phyloP scores from a whole-genome alignment of 2,329 filamentous ascomycete genomes.

The Fusarium aywerte region DNA sequence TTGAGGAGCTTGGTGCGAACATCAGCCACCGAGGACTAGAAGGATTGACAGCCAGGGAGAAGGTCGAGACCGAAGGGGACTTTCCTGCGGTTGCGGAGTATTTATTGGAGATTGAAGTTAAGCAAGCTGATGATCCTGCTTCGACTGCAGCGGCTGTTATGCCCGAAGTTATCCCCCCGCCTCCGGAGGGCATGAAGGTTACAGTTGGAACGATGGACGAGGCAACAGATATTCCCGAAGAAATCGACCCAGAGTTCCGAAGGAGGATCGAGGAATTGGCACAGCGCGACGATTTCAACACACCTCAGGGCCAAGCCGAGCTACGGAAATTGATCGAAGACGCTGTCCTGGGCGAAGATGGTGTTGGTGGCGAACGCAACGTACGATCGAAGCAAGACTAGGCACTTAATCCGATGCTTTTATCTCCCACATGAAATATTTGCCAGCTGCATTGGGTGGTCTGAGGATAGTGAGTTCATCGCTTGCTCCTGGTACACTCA shows the following conservation, averaged over 20 bases:
- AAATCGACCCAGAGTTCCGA: slow-evolving; percentile 84
- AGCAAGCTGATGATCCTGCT: slow-evolving; percentile 46
- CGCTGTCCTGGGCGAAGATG: slow-evolving; percentile 75
- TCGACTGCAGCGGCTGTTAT: slow-evolving; percentile 44
- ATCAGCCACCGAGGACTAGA: slow-evolving; percentile 73
- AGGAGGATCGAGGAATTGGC: slow-evolving; percentile 90
- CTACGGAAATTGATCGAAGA: slow-evolving; percentile 83
- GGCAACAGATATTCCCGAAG: slow-evolving; percentile 66
- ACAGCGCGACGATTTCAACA: slow-evolving; percentile 82
- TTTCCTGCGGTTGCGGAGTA: slow-evolving; percentile 41
- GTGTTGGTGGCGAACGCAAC: slow-evolving; percentile 70
- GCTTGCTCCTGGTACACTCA: slow-evolving; percentile 55
- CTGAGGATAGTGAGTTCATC: slow-evolving; percentile 66
- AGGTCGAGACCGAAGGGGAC: slow-evolving; percentile 61
- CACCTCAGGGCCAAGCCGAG: slow-evolving; percentile 80
- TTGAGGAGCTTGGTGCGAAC: slow-evolving; percentile 85
- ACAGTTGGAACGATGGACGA: slow-evolving; percentile 80
- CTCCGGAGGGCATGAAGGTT: slow-evolving; percentile 81
- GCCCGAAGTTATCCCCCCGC: slow-evolving; percentile 63
- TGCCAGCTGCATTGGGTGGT: slow-evolving; percentile 59
- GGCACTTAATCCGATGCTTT: slow-evolving; percentile 55
- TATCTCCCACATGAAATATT: slow-evolving; percentile 72
- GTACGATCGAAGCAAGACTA: slow-evolving; percentile 70
- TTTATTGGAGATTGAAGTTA: slow-evolving; percentile 35
- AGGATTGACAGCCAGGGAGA: slow-evolving; percentile 82